These are phyloP conservation scores for Parastagonospora avenae DNA, from an alignment of 2,329 filamentous ascomycete species.

Conservation along the genomic window DNA sequence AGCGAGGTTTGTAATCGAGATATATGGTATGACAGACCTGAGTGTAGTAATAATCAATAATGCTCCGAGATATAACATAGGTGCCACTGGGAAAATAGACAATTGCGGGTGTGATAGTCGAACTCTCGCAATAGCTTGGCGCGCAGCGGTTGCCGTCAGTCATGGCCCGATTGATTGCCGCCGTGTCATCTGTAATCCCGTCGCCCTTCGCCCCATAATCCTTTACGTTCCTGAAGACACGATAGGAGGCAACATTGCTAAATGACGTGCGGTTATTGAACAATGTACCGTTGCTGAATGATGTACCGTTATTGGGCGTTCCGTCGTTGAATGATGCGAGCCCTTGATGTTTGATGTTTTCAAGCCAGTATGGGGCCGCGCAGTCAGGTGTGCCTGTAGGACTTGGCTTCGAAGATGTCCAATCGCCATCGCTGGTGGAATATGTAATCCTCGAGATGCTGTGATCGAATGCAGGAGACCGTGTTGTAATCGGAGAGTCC, in stretches of 20 bases:
- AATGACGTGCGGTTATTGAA: no score
- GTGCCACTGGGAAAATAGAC: slow-evolving; percentile 65
- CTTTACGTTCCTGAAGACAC: slow-evolving; percentile 51
- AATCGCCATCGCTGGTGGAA: slow-evolving; percentile 7
- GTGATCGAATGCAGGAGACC: slow-evolving; percentile 4
- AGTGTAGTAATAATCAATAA: slow-evolving; percentile 68
- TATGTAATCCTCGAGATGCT: slow-evolving; percentile 12
- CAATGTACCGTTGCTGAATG: no score
- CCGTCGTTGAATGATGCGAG: slow-evolving; percentile 42
- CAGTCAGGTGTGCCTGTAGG: slow-evolving; percentile 22
- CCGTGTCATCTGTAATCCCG: slow-evolving; percentile 53
- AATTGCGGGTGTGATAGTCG: slow-evolving; percentile 59
- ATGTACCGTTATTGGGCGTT: no score
- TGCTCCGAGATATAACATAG: slow-evolving; percentile 62
- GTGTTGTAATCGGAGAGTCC: no score
- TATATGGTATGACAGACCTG: slow-evolving; percentile 41
- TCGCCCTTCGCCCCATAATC: slow-evolving; percentile 48
- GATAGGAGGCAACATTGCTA: slow-evolving; percentile 44
- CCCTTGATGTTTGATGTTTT: slow-evolving; percentile 50
- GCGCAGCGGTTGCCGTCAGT: slow-evolving; percentile 48
- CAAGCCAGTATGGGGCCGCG: slow-evolving; percentile 47
- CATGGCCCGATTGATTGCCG: slow-evolving; percentile 57
- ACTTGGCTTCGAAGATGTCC: slow-evolving; percentile 14
- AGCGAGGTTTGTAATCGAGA: neutral
- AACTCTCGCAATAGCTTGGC: slow-evolving; percentile 48